Evolutionary conservation across 177 flowering plant genomes (phyloP), one percentile per base, ranked within the genome.

Genomic region (Vitis hybrid): DNA sequence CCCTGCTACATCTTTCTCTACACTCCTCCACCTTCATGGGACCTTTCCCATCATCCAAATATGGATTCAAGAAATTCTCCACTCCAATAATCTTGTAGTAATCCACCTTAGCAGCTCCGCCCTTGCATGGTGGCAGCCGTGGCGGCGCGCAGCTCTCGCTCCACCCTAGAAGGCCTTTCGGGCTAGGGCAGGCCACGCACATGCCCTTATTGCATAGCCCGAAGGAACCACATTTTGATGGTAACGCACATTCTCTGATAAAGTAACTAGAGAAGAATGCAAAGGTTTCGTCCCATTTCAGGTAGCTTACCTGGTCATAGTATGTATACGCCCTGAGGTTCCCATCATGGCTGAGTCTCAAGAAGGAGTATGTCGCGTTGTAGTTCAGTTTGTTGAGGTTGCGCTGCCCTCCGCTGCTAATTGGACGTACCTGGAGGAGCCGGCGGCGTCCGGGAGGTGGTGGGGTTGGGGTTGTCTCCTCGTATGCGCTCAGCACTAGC

Each of bases 161-260:
- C 86, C 87, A 86, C 2, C 87, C 87, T 59, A 76, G 3, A 60
- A 86, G 56, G 13, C 92, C 92, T 15, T 73, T 68, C 1, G 87
- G 78, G 0, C 52, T 76, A 2, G 92, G 89, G 67, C 92, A 86
- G 3, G 81, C 88, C 32, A 86, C 88, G 52, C 88, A 81, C 72
- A 62, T 59, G 18, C 62, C 60, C 1, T 80, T 67, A n/a, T 72
- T 74, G 60, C 88, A 88, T 0, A 84, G 54, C 10, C 89, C 88
- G 14, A 75, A 75, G 1, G 64, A 18, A 0, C 89, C 92, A 52
- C 92, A 88, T 15, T 45, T 71, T 3, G n/a, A n/a, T 2, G 91
- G 87, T 57, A 82, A 32, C 1, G 9, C 18, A 60, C 86, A 85
- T 48, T 71, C 82, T 12, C 67, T 69, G 13, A 12, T 45, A 2